phyloP scores from a whole-genome alignment of 805 yeast genomes.

The Candida khao-thaluensis region DNA sequence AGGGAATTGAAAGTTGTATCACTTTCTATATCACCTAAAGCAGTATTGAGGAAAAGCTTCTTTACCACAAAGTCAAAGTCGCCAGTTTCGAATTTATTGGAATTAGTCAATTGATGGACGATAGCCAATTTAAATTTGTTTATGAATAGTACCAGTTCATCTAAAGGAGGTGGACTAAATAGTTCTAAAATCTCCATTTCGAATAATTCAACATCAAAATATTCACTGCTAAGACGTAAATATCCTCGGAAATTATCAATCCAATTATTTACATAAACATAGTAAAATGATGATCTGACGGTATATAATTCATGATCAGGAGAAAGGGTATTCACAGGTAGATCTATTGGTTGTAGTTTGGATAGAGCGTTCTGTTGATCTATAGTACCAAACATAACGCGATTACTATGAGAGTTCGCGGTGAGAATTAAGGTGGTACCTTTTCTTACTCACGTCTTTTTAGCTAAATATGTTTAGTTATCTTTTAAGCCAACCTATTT shows the following conservation, averaged over 20 bases:
- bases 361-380: constrained; percentile 20
- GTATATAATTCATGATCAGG: constrained; percentile 11
- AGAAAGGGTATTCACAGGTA: constrained; percentile 19
- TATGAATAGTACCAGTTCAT: constrained; percentile 36
- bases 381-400: constrained; percentile 14
- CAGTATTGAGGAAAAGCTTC: constrained; percentile 11
- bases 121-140: constrained; percentile 45
- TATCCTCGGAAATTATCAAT: constrained; percentile 51
- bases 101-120: constrained; percentile 39
- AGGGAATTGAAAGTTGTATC: constrained; percentile 38
- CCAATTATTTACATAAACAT: constrained; percentile 50
- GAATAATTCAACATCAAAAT: constrained; percentile 56
- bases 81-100: constrained; percentile 8
- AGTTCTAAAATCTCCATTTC: constrained; percentile 57
- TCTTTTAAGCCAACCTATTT: too few relatives aligned
- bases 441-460: too few relatives aligned
- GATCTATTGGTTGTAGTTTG: constrained; percentile 21
- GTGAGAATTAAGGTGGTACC: neutral
- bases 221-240: constrained; percentile 49
- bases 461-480: too few relatives aligned
- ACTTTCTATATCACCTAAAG: constrained; percentile 16
- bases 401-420: neutral
- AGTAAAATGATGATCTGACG: constrained; percentile 21
- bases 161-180: constrained; percentile 32
- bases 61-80: constrained; percentile 14